Base-by-base conservation (phyloP, 148 eudicot genomes). In the Polygonum aviculare region DNA sequence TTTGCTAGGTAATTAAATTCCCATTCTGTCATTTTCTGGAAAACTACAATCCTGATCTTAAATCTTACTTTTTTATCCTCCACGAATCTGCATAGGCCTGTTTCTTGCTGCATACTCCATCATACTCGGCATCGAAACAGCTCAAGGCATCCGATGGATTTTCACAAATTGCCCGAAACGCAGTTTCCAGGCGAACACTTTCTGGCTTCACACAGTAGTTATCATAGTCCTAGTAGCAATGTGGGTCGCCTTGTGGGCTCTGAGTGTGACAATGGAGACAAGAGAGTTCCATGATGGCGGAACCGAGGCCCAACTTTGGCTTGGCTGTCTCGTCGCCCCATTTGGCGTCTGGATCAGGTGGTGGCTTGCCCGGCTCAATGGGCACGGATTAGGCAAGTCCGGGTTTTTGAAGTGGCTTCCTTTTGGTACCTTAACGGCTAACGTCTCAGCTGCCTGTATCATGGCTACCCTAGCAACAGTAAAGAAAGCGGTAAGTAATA, bases 291-390 rank as follows among this genome's bases (percentile, higher is more conserved):
- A 78, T 63, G 63, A 77, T 60, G 93, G 92, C 1, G 83, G 93
- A 48, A 84, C 81, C 38, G 80, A 47, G 26, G 90, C 97, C 39
- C 84, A 92, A 77, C 88, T 95, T 55, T 89, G 93, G 91, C 55
- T 95, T 74, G 99, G 83, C 26, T 90, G 94, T 85, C 52, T 95
- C 26, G 94, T 92, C 11, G 93, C 87, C 50, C 97, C 96, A 9
- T 74, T 89, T 10, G 97, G 97, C 74, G 99, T 92, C 22, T 92
- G 99, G 97, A 78, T 83, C 40, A 86, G 99, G 78, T 95, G 96
- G 96, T 90, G 81, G 84, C 91, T 95, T 74, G 90, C 98, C 57
- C 85, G 97, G 63, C 74, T 90, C 11, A 95, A 95, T 77, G 98
- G 96, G 14, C 85, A 83, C 54, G 97, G 98, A 15, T 36, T 92